A percentile compares a stretch with the other conserved stretches of the same genome.
These are phyloP conservation scores for Rhizopogon vinicolor DNA, from an alignment of 768 basidiomycete species.

Conservation along the genomic window DNA sequence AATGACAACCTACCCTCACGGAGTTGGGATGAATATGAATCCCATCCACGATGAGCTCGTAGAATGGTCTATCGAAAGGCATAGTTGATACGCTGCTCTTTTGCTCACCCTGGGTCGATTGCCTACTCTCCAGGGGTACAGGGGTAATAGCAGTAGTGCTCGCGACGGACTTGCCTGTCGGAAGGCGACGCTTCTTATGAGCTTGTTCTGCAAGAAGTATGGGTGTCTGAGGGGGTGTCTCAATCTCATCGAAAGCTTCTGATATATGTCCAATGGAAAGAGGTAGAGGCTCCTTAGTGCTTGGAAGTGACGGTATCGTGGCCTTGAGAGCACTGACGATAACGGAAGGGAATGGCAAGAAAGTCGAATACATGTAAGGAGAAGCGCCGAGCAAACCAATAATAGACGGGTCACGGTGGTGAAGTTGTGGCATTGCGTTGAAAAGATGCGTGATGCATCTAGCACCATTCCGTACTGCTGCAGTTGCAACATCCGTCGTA, in stretches of 20 bases:
- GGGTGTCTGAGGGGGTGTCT: conserved; percentile 55
- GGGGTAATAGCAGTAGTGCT: conserved; percentile 7
- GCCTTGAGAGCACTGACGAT: conserved; percentile 11
- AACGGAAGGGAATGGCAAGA: conserved; percentile 16
- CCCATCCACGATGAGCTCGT: conserved; percentile 87
- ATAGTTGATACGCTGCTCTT: conserved; percentile 44
- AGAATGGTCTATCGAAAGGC: conserved; percentile 69
- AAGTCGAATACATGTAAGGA: conserved; percentile 45
- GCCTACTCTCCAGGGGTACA: conserved; percentile 10
- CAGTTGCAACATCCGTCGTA: conserved; percentile 64
- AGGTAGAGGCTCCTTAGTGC: conserved; percentile 12
- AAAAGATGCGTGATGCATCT: conserved; percentile 89
- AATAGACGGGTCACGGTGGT: conserved; percentile 89
- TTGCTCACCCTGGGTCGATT: conserved; percentile 32
- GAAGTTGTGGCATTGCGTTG: conserved; percentile 89
- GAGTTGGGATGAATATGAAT: conserved; percentile 90
- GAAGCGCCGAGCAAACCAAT: conserved; percentile 84
- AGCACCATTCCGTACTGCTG: conserved; percentile 68
- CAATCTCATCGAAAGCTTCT: conserved; percentile 59
- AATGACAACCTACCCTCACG: conserved; percentile 55
- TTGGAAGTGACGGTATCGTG: conserved; percentile 3
- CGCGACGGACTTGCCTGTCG: background rate
- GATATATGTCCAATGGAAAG: conserved; percentile 29
- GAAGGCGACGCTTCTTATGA: background rate
- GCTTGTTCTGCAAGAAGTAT: conserved; percentile 15